phyloP scores from a whole-genome alignment of 495 filamentous ascomycete species.

The Friedmanniomyces simplex region DNA sequence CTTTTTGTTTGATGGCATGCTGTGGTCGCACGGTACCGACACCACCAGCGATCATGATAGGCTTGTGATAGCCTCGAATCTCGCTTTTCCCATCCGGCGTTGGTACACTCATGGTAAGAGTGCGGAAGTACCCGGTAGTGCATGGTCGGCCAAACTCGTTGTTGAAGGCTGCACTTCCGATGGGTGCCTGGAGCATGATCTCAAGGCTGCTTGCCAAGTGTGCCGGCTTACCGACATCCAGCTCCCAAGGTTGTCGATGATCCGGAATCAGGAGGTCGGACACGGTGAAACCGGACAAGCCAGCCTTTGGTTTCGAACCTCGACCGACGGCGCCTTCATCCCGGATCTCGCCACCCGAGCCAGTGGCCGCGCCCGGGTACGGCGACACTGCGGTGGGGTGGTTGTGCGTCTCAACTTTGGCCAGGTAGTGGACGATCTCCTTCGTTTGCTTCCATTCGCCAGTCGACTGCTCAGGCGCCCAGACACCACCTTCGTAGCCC shows the following conservation, averaged over 20 bases:
- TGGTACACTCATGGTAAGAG: slow-evolving; percentile 58
- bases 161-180: slow-evolving; percentile 90
- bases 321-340: slow-evolving; percentile 91
- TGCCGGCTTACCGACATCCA: slow-evolving; percentile 75
- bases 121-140: slow-evolving; percentile 81
- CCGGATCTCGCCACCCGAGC: slow-evolving; percentile 87
- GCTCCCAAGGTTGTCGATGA: slow-evolving; percentile 73
- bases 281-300: slow-evolving; percentile 84
- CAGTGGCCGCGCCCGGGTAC: slow-evolving; percentile 78
- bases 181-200: slow-evolving; percentile 94
- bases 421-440: slow-evolving; percentile 78
- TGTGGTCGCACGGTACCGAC: slow-evolving; percentile 91
- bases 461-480: slow-evolving; percentile 75
- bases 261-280: slow-evolving; percentile 86
- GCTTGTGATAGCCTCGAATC: slow-evolving; percentile 88
- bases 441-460: slow-evolving; percentile 81
- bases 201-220: slow-evolving; percentile 90
- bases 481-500: slow-evolving; percentile 62
- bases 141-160: slow-evolving; percentile 97
- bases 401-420: slow-evolving; percentile 96
- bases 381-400: slow-evolving; percentile 94
- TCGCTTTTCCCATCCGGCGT: slow-evolving; percentile 54
- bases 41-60: slow-evolving; percentile 97
- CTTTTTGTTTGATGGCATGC: slow-evolving; percentile 73
- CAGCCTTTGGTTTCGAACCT: slow-evolving; percentile 88